A percentile compares a stretch with the other conserved stretches of the same genome.
These are phyloP conservation scores for Tanozyma kutaoensis DNA, from an alignment of 805 yeast species.

Conservation along the genomic window DNA sequence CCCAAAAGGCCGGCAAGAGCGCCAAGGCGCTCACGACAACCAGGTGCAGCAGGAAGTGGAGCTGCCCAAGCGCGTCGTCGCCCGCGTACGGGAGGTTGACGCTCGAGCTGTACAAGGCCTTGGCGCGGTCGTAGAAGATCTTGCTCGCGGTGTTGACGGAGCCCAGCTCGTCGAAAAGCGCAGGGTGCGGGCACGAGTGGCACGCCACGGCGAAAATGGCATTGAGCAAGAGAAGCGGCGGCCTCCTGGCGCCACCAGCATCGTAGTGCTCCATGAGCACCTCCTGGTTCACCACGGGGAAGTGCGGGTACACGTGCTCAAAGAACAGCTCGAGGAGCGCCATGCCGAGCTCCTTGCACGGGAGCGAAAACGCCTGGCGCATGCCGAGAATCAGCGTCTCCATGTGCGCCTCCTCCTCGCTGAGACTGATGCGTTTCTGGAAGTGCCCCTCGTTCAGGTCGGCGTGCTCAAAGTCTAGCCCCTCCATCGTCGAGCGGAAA, in stretches of 20 bases:
- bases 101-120: constrained; percentile 3
- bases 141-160: constrained; percentile 1
- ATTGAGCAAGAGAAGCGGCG: constrained; percentile 3
- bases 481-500: constrained; percentile 1
- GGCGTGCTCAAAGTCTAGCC: too few relatives aligned
- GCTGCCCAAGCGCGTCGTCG: constrained; percentile 2
- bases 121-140: constrained; percentile 1
- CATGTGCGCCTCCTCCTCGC: constrained; percentile 1
- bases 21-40: constrained; percentile 3
- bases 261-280: constrained; percentile 3
- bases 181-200: constrained; percentile 2
- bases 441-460: neutral
- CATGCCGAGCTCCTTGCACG: constrained; percentile 1
- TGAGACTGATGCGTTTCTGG: neutral
- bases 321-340: constrained; percentile 2
- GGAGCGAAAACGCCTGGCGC: constrained; percentile 2
- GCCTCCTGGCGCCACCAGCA: constrained; percentile 2
- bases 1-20: constrained; percentile 4
- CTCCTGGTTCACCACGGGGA: constrained; percentile 4
- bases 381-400: constrained; percentile 2
- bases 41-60: constrained; percentile 4
- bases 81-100: constrained; percentile 4
- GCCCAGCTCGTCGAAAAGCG: constrained; percentile 1
- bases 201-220: constrained; percentile 1
- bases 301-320: constrained; percentile 2